Base-by-base conservation (phyloP, 2,329 filamentous ascomycete species). In the Aspergillus quadricinctus region DNA sequence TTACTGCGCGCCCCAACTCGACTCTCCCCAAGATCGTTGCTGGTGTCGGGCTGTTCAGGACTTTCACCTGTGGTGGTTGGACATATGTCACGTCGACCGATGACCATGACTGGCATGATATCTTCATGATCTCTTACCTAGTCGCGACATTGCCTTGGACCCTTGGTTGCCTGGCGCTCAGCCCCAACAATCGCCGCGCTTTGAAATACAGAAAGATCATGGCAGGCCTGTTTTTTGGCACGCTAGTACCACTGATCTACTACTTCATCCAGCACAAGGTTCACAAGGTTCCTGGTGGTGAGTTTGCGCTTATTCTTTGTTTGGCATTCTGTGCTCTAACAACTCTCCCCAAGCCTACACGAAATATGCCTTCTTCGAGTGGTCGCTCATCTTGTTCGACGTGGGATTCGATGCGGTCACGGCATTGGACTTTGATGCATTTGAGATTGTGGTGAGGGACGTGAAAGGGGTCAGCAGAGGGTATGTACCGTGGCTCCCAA, bases 231-330 rank as follows among this genome's bases (percentile, higher is more conserved):
- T 99, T 99, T 78, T 99, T 97, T 69, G 90, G 88, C 52, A 95
- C 92, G 4, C 81, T 99, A 29, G 82, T 97, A 49, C 92, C 92
- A 29, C 79, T 99, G 71, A 83, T 97, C 21, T 97, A 97, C 79
- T 99, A 92, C 73, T 99, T 97, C 72, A 96, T 99, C 62, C 94
- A 97, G 74, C 94, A 99, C 81, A 99, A 99, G 76, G 90, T 99
- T 52, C 92, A 99, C 73, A 90, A 88, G 57, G 85, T 97, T 59
- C 82, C 94, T 57, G 94, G 94, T 82, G 94, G 93, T 97, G 80
- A 75, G 87, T 66, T 50, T 48, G 6, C 7, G 55, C 11, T 25
- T 21, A 2, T 49, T 35, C 29, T 9, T 11, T 25, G 7, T 17
- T 19, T 48, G 17, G 31, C 25, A 40, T 27, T 1, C 28, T 48